phyloP scores from a whole-genome alignment of 495 filamentous ascomycete genomes.

The Acidiella bohemica region DNA sequence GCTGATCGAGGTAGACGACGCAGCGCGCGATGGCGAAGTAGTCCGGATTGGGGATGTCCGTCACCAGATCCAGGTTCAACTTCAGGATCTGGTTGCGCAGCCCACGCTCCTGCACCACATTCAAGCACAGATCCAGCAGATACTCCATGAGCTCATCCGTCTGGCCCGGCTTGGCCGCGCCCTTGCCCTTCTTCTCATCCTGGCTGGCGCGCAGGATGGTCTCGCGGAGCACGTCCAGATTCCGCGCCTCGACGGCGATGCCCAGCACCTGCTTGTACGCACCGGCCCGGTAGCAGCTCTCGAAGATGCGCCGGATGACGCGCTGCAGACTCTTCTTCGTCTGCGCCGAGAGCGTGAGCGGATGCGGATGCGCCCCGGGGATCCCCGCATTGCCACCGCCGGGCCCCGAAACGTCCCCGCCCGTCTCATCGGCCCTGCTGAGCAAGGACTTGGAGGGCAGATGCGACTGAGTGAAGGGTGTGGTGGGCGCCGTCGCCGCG shows the following conservation, averaged over 20 bases:
- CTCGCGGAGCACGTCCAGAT: slow-evolving; percentile 73
- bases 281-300: slow-evolving; percentile 73
- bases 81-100: slow-evolving; percentile 75
- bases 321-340: slow-evolving; percentile 61
- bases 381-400: slow-evolving; percentile 40
- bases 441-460: slow-evolving; percentile 87
- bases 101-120: slow-evolving; percentile 83
- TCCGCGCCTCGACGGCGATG: slow-evolving; percentile 91
- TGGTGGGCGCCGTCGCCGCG: slow-evolving; percentile 70
- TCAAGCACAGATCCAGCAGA: slow-evolving; percentile 90
- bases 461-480: slow-evolving; percentile 83
- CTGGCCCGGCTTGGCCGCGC: slow-evolving; percentile 20
- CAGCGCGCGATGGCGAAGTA: slow-evolving; percentile 98
- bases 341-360: slow-evolving; percentile 40
- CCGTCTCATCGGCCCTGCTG: slow-evolving; percentile 57
- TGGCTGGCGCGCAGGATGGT: slow-evolving; percentile 72
- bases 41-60: slow-evolving; percentile 78
- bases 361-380: slow-evolving; percentile 39
- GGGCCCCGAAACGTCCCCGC: slow-evolving; percentile 41
- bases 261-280: slow-evolving; percentile 96
- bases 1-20: slow-evolving; percentile 88
- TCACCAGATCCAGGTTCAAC: slow-evolving; percentile 75
- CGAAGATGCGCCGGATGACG: slow-evolving; percentile 79
- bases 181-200: slow-evolving; percentile 59
- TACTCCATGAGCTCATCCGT: slow-evolving; percentile 96